These are phyloP conservation scores for Pleurotus tuoliensis DNA, from an alignment of 768 basidiomycete species.

Conservation along the genomic window DNA sequence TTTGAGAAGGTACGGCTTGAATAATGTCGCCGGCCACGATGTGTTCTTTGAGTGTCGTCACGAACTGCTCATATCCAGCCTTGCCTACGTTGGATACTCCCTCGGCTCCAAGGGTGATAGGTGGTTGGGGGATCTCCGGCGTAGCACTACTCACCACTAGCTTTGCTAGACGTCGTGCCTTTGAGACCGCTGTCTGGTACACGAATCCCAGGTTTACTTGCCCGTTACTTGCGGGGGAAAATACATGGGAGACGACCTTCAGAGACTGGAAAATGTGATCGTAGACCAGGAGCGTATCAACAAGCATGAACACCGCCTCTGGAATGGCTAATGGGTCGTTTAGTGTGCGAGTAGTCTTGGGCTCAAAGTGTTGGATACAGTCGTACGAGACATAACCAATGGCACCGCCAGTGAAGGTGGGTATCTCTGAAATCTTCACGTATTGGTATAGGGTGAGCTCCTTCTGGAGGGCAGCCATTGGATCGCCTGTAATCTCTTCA, in stretches of 20 bases:
- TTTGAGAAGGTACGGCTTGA: conserved; percentile 96
- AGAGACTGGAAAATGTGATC: conserved; percentile 95
- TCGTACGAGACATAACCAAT: conserved; percentile 98
- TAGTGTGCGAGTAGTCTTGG: conserved; percentile 76
- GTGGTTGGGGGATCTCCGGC: conserved; percentile 65
- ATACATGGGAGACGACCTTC: conserved; percentile 96
- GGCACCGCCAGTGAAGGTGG: conserved; percentile 95
- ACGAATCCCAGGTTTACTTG: conserved; percentile 71
- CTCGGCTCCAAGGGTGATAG: conserved; percentile 61
- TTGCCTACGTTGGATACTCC: conserved; percentile 90
- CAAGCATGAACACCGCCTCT: conserved; percentile 95
- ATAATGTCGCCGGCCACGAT: conserved; percentile 98
- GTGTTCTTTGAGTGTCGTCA: conserved; percentile 88
- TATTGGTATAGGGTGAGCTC: conserved; percentile 87
- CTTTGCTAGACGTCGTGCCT: conserved; percentile 79
- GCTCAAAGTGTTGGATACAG: conserved; percentile 95
- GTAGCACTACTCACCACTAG: conserved; percentile 47
- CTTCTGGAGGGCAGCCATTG: conserved; percentile 76
- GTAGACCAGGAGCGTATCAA: conserved; percentile 92
- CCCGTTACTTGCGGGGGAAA: conserved; percentile 69
- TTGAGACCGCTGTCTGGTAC: conserved; percentile 84
- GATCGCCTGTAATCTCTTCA: conserved; percentile 84
- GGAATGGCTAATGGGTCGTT: conserved; percentile 84
- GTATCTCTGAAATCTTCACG: conserved; percentile 85
- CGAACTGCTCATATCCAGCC: conserved; percentile 86